phyloP scores from a whole-genome alignment of 2,329 filamentous ascomycete species.

The Fusarium agapanthi region DNA sequence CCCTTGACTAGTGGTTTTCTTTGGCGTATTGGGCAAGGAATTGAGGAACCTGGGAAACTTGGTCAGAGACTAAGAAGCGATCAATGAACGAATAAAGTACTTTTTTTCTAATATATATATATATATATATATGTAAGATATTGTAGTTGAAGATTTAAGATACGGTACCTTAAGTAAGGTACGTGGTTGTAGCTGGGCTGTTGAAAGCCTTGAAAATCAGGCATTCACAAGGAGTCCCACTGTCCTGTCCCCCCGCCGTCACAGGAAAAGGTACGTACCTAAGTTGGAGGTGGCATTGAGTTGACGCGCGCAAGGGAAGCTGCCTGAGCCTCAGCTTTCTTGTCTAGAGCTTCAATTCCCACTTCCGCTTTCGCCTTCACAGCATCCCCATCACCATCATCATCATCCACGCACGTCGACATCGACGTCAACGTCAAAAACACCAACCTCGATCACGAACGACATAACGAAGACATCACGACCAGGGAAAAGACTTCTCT shows the following conservation, averaged over 20 bases:
- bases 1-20: constrained; percentile 22
- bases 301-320: constrained; percentile 56
- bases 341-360: constrained; percentile 37
- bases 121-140: not conserved
- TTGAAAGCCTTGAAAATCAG: constrained; percentile 3
- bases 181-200: not conserved
- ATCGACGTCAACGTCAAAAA: constrained; percentile 9
- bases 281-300: constrained; percentile 15
- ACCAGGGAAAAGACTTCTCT: not conserved
- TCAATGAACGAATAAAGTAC: constrained; percentile 22
- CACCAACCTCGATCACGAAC: constrained; percentile 16
- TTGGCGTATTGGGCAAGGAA: constrained; percentile 27
- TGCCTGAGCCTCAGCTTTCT: constrained; percentile 51
- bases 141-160: not conserved
- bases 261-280: constrained; percentile 22
- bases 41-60: not conserved
- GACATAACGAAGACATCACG: constrained; percentile 17
- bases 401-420: not conserved
- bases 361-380: constrained; percentile 12
- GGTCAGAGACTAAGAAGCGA: constrained; percentile 21
- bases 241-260: not conserved
- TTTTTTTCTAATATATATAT: not conserved
- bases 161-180: not conserved
- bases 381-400: not conserved
- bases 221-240: not conserved